Base-by-base conservation (phyloP, 768 basidiomycete genomes). In the Naganishia friedmannii region DNA sequence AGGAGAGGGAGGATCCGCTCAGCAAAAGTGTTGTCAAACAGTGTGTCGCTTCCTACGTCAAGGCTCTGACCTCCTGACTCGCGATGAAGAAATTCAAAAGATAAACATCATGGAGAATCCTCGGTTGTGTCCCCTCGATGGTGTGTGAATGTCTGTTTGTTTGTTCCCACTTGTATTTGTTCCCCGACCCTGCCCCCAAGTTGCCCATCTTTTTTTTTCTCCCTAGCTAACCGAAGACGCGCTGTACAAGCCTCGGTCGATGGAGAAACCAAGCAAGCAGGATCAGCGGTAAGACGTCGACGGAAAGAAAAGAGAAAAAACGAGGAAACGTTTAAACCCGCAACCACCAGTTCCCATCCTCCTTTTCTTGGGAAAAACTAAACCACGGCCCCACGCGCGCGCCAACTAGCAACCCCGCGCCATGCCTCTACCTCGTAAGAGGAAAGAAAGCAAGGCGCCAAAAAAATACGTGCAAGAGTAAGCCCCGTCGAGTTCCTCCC, bases 401-500 rank as follows among this genome's bases (percentile, higher is more conserved):
- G 6, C 34, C 34, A 37, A 29, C 17, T 5, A 29, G 7, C 12
- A 23, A 42, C 51, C 12, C 65, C 65, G 56, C 15, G 26, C 55
- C 34, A 45, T 5, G 12, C 23, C 39, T 26, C 17, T 56, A n/a
- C 42, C 42, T 42, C 42, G 42, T 42, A 17, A 42, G 42, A 42
- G 42, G 42, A 42, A 42, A 37, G 34, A 4, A 15, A 42, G 42
- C 42, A 23, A 34, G 51, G 48, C 7, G 1, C 3, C 8, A 15
- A 53, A 34, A 28, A 42, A 42, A 8, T 8, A 42, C 69, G 69
- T 53, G 69, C 69, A 70, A 70, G 69, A 70, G 55, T 70, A 70
- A 70, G 69, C 69, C 69, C 69, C 69, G 69, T 70, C 69, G 69
- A 65, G 69, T 70, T 70, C 46, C 60, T 58, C 69, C 63, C 10